Conservation (phyloP, 768 basidiomycete genomes). For the Rhodotorula graminis region DNA sequence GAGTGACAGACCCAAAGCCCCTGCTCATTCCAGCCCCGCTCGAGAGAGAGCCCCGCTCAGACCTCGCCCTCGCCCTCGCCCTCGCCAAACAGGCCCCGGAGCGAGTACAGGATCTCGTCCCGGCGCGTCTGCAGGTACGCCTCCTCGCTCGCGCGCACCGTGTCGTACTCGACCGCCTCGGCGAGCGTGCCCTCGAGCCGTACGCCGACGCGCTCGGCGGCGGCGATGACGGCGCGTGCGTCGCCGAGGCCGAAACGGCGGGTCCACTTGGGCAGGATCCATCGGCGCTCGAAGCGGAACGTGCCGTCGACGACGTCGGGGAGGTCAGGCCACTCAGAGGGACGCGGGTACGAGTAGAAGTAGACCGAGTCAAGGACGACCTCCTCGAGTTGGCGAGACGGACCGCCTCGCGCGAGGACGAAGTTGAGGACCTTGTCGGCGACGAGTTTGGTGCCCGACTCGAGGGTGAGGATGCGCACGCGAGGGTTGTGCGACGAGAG, state of each 20-base stretch:
- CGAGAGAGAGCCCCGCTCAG: background rate
- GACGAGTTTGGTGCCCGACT: background rate
- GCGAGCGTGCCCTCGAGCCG: background rate
- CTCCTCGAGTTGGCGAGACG: background rate
- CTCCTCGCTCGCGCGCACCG: background rate
- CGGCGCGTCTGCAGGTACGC: background rate
- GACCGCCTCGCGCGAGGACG: background rate
- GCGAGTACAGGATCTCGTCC: background rate
- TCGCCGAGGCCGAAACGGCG: background rate
- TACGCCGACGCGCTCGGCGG: background rate
- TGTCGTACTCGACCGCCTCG: slow-evolving; percentile 5
- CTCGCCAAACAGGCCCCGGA: background rate
- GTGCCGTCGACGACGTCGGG: background rate
- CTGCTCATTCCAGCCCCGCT: background rate
- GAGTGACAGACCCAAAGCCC: too few relatives aligned
- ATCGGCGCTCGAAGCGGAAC: background rate
- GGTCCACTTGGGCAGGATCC: background rate
- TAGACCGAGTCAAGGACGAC: background rate
- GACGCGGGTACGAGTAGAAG: background rate
- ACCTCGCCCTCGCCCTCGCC: background rate
- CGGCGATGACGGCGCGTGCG: background rate
- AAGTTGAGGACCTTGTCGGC: background rate
- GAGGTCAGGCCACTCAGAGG: background rate
- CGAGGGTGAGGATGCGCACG: background rate
- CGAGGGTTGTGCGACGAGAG: background rate